phyloP scores from a whole-genome alignment of 371 early-diverging fungal genomes.

The Syncephalastrum racemosum region DNA sequence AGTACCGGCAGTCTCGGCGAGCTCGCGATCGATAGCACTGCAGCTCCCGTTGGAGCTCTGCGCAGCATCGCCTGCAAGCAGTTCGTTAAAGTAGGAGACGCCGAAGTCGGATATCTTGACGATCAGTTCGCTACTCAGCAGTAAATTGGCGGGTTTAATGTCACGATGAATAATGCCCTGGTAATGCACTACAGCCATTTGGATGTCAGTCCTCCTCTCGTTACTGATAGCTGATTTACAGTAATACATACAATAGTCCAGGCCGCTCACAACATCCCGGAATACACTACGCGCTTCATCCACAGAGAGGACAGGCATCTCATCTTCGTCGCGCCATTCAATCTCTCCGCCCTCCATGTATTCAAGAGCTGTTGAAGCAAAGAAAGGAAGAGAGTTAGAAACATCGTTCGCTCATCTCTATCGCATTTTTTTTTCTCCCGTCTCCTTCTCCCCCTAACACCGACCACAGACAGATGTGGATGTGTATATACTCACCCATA shows the following conservation, averaged over 20 bases:
- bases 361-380: conserved; percentile 63
- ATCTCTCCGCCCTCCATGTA: conserved; percentile 92
- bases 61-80: conserved; percentile 29
- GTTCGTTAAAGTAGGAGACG: conserved; percentile 75
- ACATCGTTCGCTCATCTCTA: background rate
- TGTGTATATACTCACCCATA: conserved; percentile 50
- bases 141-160: conserved; percentile 94
- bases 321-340: conserved; percentile 76
- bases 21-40: conserved; percentile 64
- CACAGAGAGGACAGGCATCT: conserved; percentile 65
- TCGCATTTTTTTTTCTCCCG: background rate
- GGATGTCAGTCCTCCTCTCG: background rate
- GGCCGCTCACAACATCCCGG: conserved; percentile 86
- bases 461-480: too few species aligned
- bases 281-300: conserved; percentile 79
- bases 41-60: conserved; percentile 22
- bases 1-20: conserved; percentile 94
- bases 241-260: conserved; percentile 77
- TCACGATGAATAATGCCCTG: conserved; percentile 95
- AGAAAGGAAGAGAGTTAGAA: too few species aligned
- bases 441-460: background rate
- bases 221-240: background rate
- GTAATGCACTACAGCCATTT: conserved; percentile 67
- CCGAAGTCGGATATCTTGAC: conserved; percentile 97
- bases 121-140: conserved; percentile 65